A percentile compares a stretch with the other conserved stretches of the same genome.
Conservation (phyloP, 306 rosid species). For the Prunus persica region DNA sequence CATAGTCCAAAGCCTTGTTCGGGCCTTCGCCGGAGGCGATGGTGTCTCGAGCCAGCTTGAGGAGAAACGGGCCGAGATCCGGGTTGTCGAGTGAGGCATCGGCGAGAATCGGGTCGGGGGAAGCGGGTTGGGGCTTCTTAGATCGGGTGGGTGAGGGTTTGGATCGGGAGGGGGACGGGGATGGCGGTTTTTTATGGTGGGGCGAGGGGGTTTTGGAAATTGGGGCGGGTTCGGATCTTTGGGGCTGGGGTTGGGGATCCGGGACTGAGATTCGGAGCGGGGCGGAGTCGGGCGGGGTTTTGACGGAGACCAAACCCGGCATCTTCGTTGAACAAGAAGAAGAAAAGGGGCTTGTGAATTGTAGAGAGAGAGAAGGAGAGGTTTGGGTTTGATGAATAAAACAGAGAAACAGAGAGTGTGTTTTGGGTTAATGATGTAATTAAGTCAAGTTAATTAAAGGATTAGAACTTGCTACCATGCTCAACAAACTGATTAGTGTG, state of each 20-base stretch:
- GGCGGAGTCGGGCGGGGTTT: slow-evolving; percentile 64
- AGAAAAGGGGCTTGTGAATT: neutral
- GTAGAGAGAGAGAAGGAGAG: neutral
- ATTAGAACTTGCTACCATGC: slow-evolving; percentile 44
- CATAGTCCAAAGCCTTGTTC: slow-evolving; percentile 77
- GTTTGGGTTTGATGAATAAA: neutral
- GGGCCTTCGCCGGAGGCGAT: slow-evolving; percentile 98
- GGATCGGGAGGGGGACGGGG: slow-evolving; percentile 84
- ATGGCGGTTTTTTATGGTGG: slow-evolving; percentile 59
- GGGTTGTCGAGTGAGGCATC: slow-evolving; percentile 91
- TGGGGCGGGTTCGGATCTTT: slow-evolving; percentile 45
- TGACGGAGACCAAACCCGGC: slow-evolving; percentile 86
- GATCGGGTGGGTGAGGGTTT: slow-evolving; percentile 55
- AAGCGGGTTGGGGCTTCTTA: slow-evolving; percentile 59
- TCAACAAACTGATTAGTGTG: slow-evolving; percentile 19
- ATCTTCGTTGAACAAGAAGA: slow-evolving; percentile 24
- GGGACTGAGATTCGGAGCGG: slow-evolving; percentile 66
- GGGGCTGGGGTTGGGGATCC: slow-evolving; percentile 36
- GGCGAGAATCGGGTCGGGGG: slow-evolving; percentile 48
- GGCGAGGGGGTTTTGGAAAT: slow-evolving; percentile 65
- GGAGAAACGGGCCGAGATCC: slow-evolving; percentile 97
- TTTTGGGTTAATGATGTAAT: slow-evolving; percentile 7
- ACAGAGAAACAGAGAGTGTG: slow-evolving; percentile 10
- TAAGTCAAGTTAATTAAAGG: slow-evolving; percentile 21
- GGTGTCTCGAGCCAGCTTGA: slow-evolving; percentile 82